A percentile compares a stretch with the other conserved stretches of the same genome.
These are phyloP conservation scores for Hymenoscyphus repandus DNA, from an alignment of 2,329 filamentous ascomycete species.

Conservation along the genomic window DNA sequence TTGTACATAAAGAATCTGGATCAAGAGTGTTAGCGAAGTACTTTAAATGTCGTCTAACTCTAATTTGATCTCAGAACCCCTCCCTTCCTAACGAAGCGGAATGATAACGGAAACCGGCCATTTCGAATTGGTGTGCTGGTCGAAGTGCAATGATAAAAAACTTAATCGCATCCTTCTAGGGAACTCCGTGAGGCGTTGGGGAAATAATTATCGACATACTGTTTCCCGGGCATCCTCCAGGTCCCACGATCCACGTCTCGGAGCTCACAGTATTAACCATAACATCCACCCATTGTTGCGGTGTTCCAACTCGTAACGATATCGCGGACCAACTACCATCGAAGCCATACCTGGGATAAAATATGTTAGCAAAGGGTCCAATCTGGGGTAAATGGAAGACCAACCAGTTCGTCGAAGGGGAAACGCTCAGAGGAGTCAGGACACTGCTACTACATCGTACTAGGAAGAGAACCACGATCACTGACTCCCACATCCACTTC, in stretches of 20 bases:
- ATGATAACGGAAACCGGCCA: too few species aligned
- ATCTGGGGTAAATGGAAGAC: not conserved
- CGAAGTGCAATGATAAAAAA: not conserved
- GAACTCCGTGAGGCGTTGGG: too few species aligned
- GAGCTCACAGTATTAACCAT: slow-evolving; percentile 63
- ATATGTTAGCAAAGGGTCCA: not conserved
- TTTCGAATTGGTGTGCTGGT: not conserved
- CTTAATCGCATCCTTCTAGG: not conserved
- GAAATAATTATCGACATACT: slow-evolving; percentile 19
- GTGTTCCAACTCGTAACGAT: slow-evolving; percentile 51
- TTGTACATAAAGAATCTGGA: slow-evolving; percentile 47
- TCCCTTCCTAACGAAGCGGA: not conserved
- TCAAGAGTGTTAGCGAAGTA: not conserved
- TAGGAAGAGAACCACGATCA: slow-evolving; percentile 10
- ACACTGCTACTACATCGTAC: slow-evolving; percentile 6
- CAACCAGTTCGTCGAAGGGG: slow-evolving; percentile 28
- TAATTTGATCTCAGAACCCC: not conserved
- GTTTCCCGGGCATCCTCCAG: slow-evolving; percentile 44
- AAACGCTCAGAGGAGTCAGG: slow-evolving; percentile 21
- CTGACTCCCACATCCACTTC: not conserved
- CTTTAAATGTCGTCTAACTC: not conserved
- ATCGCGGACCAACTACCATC: slow-evolving; percentile 72
- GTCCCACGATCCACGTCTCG: slow-evolving; percentile 64
- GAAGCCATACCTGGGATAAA: slow-evolving; percentile 47
- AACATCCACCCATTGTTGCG: slow-evolving; percentile 48